Conservation (phyloP, 768 basidiomycete species). For the Suillus brevipes region DNA sequence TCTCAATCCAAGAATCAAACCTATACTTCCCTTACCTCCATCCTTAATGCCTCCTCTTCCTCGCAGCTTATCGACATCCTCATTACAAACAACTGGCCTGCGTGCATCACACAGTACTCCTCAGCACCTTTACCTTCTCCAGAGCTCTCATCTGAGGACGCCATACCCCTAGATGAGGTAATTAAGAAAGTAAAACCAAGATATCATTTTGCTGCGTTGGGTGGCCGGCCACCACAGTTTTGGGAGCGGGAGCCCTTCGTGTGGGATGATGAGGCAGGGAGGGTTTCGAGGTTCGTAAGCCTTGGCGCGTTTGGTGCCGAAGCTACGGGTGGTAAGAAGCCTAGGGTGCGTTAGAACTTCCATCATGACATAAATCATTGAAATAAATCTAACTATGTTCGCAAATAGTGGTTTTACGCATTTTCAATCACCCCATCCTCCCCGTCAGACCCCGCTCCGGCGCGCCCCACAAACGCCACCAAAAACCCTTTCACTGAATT, state of each 20-base stretch:
- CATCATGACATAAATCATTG: neutral
- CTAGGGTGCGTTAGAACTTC: constrained; percentile 57
- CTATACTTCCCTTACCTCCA: constrained; percentile 66
- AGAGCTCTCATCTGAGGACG: constrained; percentile 44
- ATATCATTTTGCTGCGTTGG: constrained; percentile 80
- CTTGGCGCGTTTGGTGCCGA: constrained; percentile 84
- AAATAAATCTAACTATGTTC: neutral
- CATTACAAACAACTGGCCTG: constrained; percentile 78
- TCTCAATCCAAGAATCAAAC: constrained; percentile 45
- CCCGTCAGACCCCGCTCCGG: constrained; percentile 34
- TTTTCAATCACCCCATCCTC: constrained; percentile 74
- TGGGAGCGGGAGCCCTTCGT: constrained; percentile 95
- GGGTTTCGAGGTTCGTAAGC: constrained; percentile 75
- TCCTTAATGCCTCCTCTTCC: constrained; percentile 58
- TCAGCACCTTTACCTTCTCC: constrained; percentile 46
- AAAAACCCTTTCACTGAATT: constrained; percentile 65
- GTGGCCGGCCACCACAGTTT: constrained; percentile 69
- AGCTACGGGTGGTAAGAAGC: constrained; percentile 67
- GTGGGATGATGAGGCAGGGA: constrained; percentile 72
- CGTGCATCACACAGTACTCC: constrained; percentile 62
- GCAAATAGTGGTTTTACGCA: constrained; percentile 91
- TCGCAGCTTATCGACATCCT: constrained; percentile 79
- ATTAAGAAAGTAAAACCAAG: constrained; percentile 71
- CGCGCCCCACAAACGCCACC: constrained; percentile 62
- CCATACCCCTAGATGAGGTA: constrained; percentile 64